Evolutionary conservation across 208 protist species (phyloP).

Genomic region (Leishmania tarentolae): DNA sequence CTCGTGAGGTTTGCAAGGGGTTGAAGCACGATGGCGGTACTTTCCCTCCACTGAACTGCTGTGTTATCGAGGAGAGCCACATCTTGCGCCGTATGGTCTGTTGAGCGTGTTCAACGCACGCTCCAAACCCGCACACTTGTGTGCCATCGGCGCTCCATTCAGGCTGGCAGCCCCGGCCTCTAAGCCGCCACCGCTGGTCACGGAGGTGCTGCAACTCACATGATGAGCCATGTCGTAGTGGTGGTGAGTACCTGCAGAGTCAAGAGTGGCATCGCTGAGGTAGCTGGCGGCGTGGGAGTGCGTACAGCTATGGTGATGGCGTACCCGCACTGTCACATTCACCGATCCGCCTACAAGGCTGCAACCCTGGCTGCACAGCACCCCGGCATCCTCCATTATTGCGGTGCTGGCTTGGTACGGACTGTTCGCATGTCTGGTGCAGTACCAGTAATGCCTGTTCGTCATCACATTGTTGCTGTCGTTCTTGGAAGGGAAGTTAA

Average conservation of each 20-base stretch:
- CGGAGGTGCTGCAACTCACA: background rate
- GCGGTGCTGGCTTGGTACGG: conserved; percentile 10
- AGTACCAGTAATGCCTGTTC: background rate
- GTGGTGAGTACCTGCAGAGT: conserved; percentile 11
- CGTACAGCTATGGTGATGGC: conserved; percentile 22
- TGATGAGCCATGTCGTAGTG: background rate
- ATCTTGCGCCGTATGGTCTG: background rate
- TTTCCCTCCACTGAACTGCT: background rate
- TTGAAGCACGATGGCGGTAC: background rate
- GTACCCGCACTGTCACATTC: conserved; percentile 37
- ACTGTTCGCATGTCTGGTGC: conserved; percentile 6
- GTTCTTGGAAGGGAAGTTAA: conserved; percentile 5
- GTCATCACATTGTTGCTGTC: background rate
- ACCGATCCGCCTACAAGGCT: conserved; percentile 16
- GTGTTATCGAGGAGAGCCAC: conserved; percentile 4
- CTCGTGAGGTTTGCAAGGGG: background rate
- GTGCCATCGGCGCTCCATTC: conserved; percentile 2
- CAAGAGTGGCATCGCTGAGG: conserved; percentile 33
- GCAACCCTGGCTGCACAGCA: background rate
- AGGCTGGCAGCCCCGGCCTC: conserved; percentile 1
- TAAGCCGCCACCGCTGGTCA: conserved; percentile 2
- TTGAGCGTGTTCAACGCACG: conserved; percentile 13
- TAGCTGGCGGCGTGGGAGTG: conserved; percentile 29
- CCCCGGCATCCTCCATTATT: conserved; percentile 6
- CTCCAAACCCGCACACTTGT: conserved; percentile 20